A percentile compares a stretch with the other conserved stretches of the same genome.
phyloP scores from a whole-genome alignment of 345 rosid species.

The Gossypium ekmanianum region DNA sequence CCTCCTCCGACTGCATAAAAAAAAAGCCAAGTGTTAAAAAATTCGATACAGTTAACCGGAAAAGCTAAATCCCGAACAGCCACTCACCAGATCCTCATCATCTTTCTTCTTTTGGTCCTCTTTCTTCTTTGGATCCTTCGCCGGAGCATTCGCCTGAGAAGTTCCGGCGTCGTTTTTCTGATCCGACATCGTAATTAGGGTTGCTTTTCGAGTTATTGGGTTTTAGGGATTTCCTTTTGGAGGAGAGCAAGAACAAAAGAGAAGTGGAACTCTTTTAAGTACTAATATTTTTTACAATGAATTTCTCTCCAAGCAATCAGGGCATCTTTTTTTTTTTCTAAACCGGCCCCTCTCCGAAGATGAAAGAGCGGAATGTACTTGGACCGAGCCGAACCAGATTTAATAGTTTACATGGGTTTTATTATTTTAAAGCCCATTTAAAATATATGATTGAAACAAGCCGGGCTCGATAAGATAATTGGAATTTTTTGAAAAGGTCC shows the following conservation, averaged over 20 bases:
- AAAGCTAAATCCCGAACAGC: not conserved
- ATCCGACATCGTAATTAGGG: slow-evolving; percentile 37
- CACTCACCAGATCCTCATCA: slow-evolving; percentile 80
- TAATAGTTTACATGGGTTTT: too few species aligned
- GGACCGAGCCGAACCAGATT: too few species aligned
- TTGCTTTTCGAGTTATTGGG: not conserved
- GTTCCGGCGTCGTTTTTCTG: slow-evolving; percentile 47
- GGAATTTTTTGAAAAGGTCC: too few species aligned
- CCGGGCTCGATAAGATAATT: too few species aligned
- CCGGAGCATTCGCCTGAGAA: slow-evolving; percentile 56
- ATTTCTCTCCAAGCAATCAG: not conserved
- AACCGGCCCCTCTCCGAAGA: too few species aligned
- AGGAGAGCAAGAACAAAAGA: not conserved
- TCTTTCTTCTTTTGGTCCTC: slow-evolving; percentile 54
- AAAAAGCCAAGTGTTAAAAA: not conserved
- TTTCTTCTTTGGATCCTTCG: slow-evolving; percentile 83
- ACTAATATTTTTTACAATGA: not conserved
- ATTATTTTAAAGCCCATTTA: too few species aligned
- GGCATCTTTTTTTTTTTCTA: not conserved
- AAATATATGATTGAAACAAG: too few species aligned
- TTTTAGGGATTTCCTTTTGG: not conserved
- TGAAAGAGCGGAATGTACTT: too few species aligned
- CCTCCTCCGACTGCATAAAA: slow-evolving; percentile 73
- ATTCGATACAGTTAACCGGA: not conserved
- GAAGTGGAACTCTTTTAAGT: not conserved